These are phyloP conservation scores for Cylindrodendrum hubeiense DNA, from an alignment of 2,329 filamentous ascomycete genomes.

Conservation along the genomic window DNA sequence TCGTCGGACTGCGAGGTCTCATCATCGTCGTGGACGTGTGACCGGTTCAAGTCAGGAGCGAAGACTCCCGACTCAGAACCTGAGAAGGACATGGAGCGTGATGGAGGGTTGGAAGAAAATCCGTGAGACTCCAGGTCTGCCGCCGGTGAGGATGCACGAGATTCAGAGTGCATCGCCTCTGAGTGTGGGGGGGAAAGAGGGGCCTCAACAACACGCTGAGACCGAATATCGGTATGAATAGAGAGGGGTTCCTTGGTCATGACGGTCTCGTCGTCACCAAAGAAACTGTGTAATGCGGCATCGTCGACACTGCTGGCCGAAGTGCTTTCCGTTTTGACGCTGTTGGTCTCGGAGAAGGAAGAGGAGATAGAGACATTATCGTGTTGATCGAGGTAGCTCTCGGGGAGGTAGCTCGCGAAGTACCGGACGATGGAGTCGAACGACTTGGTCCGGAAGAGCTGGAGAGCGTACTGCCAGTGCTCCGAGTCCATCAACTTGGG, in stretches of 20 bases:
- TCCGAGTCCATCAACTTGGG: slow-evolving; percentile 68
- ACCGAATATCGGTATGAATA: slow-evolving; percentile 42
- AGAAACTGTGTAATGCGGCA: slow-evolving; percentile 53
- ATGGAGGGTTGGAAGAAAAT: slow-evolving; percentile 55
- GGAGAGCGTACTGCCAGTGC: slow-evolving; percentile 70
- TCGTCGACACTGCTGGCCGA: slow-evolving; percentile 55
- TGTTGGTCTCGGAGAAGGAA: slow-evolving; percentile 55
- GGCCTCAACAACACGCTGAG: slow-evolving; percentile 36
- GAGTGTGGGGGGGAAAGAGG: slow-evolving; percentile 60
- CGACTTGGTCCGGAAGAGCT: slow-evolving; percentile 70
- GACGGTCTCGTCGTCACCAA: slow-evolving; percentile 54
- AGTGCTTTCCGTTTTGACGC: slow-evolving; percentile 52
- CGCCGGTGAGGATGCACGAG: slow-evolving; percentile 53
- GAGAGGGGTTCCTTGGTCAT: slow-evolving; percentile 60
- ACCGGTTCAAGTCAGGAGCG: slow-evolving; percentile 46
- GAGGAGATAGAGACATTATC: slow-evolving; percentile 48
- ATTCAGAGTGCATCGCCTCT: slow-evolving; percentile 62
- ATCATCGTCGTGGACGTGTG: slow-evolving; percentile 52
- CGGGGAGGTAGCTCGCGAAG: slow-evolving; percentile 70
- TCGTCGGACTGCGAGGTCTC: slow-evolving; percentile 61
- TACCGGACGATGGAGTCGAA: slow-evolving; percentile 72
- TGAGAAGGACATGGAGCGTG: slow-evolving; percentile 65
- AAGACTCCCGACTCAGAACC: slow-evolving; percentile 61
- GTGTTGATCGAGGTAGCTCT: slow-evolving; percentile 60
- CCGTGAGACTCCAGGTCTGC: slow-evolving; percentile 47